Evolutionary conservation across 208 protist species (phyloP), one percentile per base, ranked within the genome.

Genomic region (Trypanosoma lewisi): DNA sequence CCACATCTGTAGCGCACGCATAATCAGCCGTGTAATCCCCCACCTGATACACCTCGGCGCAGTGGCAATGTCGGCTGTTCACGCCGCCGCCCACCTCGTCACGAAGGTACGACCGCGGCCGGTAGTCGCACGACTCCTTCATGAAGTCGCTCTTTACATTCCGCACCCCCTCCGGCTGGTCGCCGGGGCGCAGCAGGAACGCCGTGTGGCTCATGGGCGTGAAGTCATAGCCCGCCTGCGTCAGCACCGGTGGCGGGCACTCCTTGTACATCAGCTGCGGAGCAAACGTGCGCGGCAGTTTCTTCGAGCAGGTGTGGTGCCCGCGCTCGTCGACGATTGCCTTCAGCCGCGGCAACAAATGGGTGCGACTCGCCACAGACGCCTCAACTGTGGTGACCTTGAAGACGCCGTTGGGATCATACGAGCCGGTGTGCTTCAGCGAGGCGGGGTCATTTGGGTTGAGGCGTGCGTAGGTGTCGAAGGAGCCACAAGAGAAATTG

Each of bases 1-100:
- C 60, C 12, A 57, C 61, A n/a, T 82, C 70, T 7, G 75, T 75
- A 41, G 77, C 69, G 5, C 61, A 59, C 2, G 81, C 83, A 11
- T 90, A 72, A 73, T 94, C 88, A 67, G 89, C 63, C 7, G 88
- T 94, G 81, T 92, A 87, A 77, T 94, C 88, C 42, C 88, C 88
- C 6, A 92, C 75, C 70, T 94, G 84, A 63, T 83, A 89, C 37
- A 94, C 88, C 70, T 94, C 85, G 11, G 80, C 78, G 65, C 85
- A 92, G 78, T 94, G 85, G 60, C 83, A 84, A 74, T 92, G 85
- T n/a, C 85, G 80, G 58, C 81, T 88, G 51, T 78, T 73, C 42
- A 75, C 74, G 12, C 63, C 48, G 16, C 60, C 70, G 28, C 12
- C 14, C 21, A 61, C 45, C 37, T 65, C 61, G 25, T 76, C 72